These are phyloP conservation scores for Cercis canadensis DNA, from an alignment of 306 rosid genomes.

Conservation along the genomic window DNA sequence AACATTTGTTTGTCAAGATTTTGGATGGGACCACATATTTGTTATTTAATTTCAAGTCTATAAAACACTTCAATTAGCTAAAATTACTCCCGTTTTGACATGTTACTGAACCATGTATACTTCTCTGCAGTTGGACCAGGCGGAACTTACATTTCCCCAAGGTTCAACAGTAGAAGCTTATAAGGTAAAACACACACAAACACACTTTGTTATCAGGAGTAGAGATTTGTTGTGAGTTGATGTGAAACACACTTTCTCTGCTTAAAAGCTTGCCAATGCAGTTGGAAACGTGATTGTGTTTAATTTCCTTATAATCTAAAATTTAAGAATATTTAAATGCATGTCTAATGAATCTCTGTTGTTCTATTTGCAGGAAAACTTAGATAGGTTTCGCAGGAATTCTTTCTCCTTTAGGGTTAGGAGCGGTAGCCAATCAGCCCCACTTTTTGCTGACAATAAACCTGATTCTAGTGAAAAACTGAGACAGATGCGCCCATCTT, in stretches of 20 bases:
- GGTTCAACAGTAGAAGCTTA: constrained; percentile 52
- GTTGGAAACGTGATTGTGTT: constrained; percentile 23
- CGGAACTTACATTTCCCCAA: constrained; percentile 64
- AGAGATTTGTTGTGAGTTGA: neutral
- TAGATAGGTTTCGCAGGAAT: constrained; percentile 55
- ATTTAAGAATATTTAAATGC: constrained; percentile 11
- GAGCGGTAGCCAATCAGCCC: constrained; percentile 87
- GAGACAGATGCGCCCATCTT: constrained; percentile 71
- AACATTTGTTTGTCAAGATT: constrained; percentile 28
- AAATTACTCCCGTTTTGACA: constrained; percentile 30
- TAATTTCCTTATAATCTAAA: constrained; percentile 22
- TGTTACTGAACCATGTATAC: constrained; percentile 27
- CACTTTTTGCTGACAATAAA: constrained; percentile 72
- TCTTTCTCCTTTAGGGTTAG: constrained; percentile 60
- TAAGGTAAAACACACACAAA: constrained; percentile 48
- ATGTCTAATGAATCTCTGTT: constrained; percentile 23
- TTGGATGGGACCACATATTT: constrained; percentile 19
- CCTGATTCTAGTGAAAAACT: constrained; percentile 68
- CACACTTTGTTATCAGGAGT: constrained; percentile 13
- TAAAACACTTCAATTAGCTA: constrained; percentile 26
- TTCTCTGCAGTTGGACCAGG: constrained; percentile 63
- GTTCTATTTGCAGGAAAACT: constrained; percentile 69
- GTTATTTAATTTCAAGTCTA: constrained; percentile 23
- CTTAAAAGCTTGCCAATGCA: constrained; percentile 9
- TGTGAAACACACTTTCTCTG: constrained; percentile 9